These are phyloP conservation scores for Drosera capensis DNA, from an alignment of 148 eudicot species.

Conservation along the genomic window DNA sequence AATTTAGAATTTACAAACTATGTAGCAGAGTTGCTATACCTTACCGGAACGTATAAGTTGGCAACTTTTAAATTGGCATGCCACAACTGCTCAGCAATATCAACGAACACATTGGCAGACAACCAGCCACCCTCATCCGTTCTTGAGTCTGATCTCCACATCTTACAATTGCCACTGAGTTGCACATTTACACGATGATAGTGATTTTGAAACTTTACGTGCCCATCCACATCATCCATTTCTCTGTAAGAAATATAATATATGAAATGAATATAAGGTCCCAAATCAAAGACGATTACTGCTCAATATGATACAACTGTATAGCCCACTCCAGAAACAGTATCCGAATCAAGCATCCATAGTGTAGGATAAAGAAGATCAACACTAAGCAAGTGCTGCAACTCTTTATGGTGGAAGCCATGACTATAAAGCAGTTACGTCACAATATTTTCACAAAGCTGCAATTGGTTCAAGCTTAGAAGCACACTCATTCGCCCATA, in stretches of 20 bases:
- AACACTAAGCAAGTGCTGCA: too few species aligned
- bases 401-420: too few species aligned
- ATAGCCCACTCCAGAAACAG: too few species aligned
- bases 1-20: neutral
- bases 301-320: too few species aligned
- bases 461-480: too few species aligned
- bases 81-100: slow-evolving; percentile 88
- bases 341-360: too few species aligned
- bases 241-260: slow-evolving; percentile 32
- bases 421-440: too few species aligned
- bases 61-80: slow-evolving; percentile 76
- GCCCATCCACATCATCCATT: slow-evolving; percentile 79
- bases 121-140: slow-evolving; percentile 90
- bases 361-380: too few species aligned
- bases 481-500: too few species aligned
- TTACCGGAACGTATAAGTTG: slow-evolving; percentile 91
- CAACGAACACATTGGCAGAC: slow-evolving; percentile 88
- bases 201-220: slow-evolving; percentile 75
- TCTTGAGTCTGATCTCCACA: slow-evolving; percentile 60
- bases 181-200: slow-evolving; percentile 80
- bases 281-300: too few species aligned
- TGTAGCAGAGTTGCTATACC: slow-evolving; percentile 18
- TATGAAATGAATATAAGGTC: too few species aligned
- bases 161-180: slow-evolving; percentile 73
- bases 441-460: too few species aligned